A percentile compares a stretch with the other conserved stretches of the same genome.
Conservation (phyloP, 2,329 filamentous ascomycete species). For the Emmonsiellopsis sp. region DNA sequence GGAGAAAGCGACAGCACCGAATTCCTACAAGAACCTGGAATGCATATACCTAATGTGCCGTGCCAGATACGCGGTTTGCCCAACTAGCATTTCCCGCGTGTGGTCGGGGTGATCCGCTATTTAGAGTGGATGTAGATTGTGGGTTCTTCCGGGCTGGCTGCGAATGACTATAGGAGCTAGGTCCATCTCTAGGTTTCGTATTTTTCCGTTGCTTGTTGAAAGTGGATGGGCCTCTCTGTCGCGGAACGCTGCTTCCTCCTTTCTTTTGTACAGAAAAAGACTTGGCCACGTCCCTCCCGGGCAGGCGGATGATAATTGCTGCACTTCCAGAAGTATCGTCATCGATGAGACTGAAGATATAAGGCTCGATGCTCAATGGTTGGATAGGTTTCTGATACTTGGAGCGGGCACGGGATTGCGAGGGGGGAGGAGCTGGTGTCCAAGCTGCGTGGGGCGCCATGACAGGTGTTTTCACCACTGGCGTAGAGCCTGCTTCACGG, state of each 20-base stretch:
- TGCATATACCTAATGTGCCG: background rate
- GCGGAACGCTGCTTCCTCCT: conserved; percentile 13
- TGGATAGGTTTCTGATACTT: conserved; percentile 49
- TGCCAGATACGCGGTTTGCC: conserved; percentile 1
- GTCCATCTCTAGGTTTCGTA: conserved; percentile 32
- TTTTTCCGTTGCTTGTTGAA: conserved; percentile 22
- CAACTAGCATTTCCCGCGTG: conserved; percentile 3
- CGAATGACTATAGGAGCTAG: conserved; percentile 26
- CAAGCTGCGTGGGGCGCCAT: conserved; percentile 55
- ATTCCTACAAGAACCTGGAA: background rate
- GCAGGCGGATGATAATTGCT: conserved; percentile 39
- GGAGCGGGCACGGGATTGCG: conserved; percentile 26
- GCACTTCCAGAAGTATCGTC: conserved; percentile 27
- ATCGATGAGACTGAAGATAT: conserved; percentile 31
- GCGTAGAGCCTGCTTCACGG: conserved; percentile 70
- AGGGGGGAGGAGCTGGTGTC: conserved; percentile 43
- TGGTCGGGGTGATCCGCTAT: conserved; percentile 3
- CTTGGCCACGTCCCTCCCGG: conserved; percentile 37
- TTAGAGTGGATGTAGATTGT: conserved; percentile 3
- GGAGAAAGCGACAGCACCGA: background rate
- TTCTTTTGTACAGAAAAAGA: conserved; percentile 31
- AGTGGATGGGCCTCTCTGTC: conserved; percentile 14
- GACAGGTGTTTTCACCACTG: conserved; percentile 58
- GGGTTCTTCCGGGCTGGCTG: conserved; percentile 8
- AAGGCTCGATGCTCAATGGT: conserved; percentile 39